These are phyloP conservation scores for Thelonectria olida DNA, from an alignment of 2,329 filamentous ascomycete genomes.

Conservation along the genomic window DNA sequence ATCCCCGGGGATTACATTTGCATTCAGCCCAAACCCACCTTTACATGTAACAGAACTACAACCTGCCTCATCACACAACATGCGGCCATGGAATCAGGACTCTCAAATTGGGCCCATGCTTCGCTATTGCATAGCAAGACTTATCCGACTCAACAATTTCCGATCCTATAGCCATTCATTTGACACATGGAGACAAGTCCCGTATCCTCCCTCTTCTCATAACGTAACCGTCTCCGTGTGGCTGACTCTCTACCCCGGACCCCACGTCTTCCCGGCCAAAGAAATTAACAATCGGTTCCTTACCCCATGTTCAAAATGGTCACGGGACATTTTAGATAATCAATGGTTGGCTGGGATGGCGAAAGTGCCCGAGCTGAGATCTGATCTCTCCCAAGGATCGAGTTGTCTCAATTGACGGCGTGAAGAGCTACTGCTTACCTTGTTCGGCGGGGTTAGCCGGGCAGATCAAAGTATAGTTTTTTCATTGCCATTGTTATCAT, in stretches of 20 bases:
- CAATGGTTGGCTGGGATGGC: not conserved
- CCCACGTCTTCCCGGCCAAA: slow-evolving; percentile 23
- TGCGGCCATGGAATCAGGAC: not conserved
- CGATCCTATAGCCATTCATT: not conserved
- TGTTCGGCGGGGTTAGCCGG: no score
- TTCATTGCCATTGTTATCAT: no score
- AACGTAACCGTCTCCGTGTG: slow-evolving; percentile 4
- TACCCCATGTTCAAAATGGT: not conserved
- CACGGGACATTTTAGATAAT: not conserved
- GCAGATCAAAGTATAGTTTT: no score
- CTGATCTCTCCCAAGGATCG: not conserved
- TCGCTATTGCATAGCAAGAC: no score
- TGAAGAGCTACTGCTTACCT: not conserved
- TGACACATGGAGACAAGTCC: no score
- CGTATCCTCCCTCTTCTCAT: not conserved
- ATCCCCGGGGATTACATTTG: not conserved
- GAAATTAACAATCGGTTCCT: not conserved
- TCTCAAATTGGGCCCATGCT: not conserved
- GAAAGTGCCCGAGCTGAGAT: slow-evolving; percentile 1
- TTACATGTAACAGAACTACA: not conserved
- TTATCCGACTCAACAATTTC: no score
- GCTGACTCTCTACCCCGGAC: slow-evolving; percentile 24
- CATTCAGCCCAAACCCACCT: no score
- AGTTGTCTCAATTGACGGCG: slow-evolving; percentile 3
- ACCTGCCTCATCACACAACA: not conserved